A percentile compares a stretch with the other conserved stretches of the same genome.
phyloP scores from a whole-genome alignment of 441 rosid genomes.

The Populus hybrid region DNA sequence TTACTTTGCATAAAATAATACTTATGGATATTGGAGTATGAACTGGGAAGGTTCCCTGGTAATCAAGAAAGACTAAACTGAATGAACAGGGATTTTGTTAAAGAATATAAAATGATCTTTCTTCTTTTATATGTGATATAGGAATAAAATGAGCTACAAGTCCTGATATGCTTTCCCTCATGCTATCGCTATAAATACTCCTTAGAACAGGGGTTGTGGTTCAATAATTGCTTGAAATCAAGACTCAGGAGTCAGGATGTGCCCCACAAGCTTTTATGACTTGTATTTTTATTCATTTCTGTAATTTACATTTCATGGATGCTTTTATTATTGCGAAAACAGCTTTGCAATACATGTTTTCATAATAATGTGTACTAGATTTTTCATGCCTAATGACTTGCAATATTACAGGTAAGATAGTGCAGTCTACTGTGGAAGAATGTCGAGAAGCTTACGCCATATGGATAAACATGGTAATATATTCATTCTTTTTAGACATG shows the following conservation, averaged over 20 bases:
- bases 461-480: slow-evolving; percentile 70
- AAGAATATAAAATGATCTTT: background rate
- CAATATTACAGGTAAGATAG: slow-evolving; percentile 63
- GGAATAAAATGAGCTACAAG: background rate
- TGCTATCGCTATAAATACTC: too few relatives aligned
- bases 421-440: slow-evolving; percentile 87
- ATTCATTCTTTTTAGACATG: background rate
- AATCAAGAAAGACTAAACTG: background rate
- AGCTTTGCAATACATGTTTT: background rate
- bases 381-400: slow-evolving; percentile 15
- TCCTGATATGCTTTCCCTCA: background rate
- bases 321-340: background rate
- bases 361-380: background rate
- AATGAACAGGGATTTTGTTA: background rate
- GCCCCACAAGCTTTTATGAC: background rate
- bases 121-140: background rate
- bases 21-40: background rate
- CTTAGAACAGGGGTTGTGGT: too few relatives aligned
- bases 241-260: background rate
- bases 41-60: background rate
- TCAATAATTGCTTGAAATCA: background rate
- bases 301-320: background rate
- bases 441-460: slow-evolving; percentile 78
- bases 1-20: background rate
- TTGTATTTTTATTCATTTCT: background rate